Evolutionary conservation across 2,329 filamentous ascomycete genomes (phyloP), one percentile per base, ranked within the genome.

Genomic region (Neurospora sp.): DNA sequence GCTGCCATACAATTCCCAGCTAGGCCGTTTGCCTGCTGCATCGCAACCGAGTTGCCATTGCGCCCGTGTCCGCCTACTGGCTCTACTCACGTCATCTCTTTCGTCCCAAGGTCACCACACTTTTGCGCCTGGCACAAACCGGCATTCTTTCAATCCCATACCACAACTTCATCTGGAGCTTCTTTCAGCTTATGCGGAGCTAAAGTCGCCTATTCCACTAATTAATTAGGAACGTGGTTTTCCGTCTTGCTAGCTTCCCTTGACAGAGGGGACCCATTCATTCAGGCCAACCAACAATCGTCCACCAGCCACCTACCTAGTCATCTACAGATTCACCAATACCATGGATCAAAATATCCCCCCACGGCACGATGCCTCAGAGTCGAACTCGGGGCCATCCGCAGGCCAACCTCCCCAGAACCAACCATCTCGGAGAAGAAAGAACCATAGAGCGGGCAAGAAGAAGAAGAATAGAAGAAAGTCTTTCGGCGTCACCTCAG

Each of bases 381-480:
- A 5, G 23, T 62, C 52, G 52, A 36, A 36, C 28, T 62, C 52
- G 28, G 52, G 52, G 28, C 23, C 52, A 62, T 62, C 52, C 23
- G 52, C 52, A 1, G 52, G 52, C 52, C 52, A 62, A 17, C 70
- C 72, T 19, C 66, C 68, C 19, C 68, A 70, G 13, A 42, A 43
- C 13, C 73, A 73, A 62, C 58, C 69, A n/a, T 46, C 73, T 38
- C 74, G 76, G 89, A 90, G 83, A 92, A 93, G 79, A 78, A 91
- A 90, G 77, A 90, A 89, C 75, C 90, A 93, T 79, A 88, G 92
- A 66, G 90, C 88, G 39, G 91, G 91, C 43, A 77, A 78, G 69
- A 93, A 93, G 82, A 91, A 91, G 80, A 89, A 88, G 71, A 81
- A 88, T 72, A 87, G 93, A 73, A 87, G 92, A 72, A 92, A 92